Evolutionary conservation across 768 basidiomycete genomes (phyloP), one percentile per base, ranked within the genome.

Genomic region (Chalciporus piperatus): DNA sequence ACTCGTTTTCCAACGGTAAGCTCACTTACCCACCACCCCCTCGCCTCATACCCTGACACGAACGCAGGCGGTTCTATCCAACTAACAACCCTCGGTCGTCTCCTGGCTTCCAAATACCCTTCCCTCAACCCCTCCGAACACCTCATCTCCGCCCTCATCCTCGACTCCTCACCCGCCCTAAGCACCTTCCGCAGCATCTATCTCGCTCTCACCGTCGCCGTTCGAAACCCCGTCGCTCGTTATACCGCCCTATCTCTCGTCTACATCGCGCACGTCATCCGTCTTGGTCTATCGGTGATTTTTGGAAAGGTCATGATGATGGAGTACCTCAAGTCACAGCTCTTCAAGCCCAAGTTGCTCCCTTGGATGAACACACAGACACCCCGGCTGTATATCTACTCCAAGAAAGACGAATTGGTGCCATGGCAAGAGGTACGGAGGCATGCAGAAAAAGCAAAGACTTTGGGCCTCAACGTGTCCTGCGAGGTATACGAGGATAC

Each of bases 321-420:
- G 20, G 51, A 22, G 33, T 55, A 46, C 41, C 13, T 52, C 41
- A 58, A 44, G 27, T 19, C 27, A 9, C 41, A 50, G 5, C 58
- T 67, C 20, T 51, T 62, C 17, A 48, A 59, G 6, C 64, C 69
- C 2, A 45, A 19, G 8, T 35, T 73, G 23, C 50, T 73, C 5
- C 70, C 70, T 1, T 71, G 72, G 70, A 66, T 59, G 58, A 52
- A 48, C 14, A 9, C 25, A 25, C 44, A 47, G 9, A 72, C 72
- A 12, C 72, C 70, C 0, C 57, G 74, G 11, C 35, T 74, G 28
- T 74, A 74, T 39, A 33, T 74, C 17, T 74, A 64, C 52, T 74
- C 71, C 10, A 58, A 56, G 41, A 60, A 53, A 13, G 72, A 74
- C 37, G 43, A 47, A 30, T 14, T 71, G 7, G 62, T 74, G 16